phyloP scores from a whole-genome alignment of 345 rosid species.

The Hirschfeldia incana region DNA sequence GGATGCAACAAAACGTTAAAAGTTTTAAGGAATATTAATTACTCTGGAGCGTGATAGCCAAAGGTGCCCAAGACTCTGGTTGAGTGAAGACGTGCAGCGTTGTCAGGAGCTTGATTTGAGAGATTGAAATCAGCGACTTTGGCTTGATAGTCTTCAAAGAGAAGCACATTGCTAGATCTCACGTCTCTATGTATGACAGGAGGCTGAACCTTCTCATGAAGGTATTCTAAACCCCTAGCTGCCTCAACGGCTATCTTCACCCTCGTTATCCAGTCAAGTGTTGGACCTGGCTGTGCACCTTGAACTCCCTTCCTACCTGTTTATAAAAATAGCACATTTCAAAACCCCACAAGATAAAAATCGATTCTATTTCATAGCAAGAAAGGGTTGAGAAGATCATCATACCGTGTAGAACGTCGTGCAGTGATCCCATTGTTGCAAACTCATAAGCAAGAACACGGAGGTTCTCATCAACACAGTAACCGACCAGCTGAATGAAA shows the following conservation, averaged over 20 bases:
- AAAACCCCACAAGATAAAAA: not conserved
- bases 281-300: constrained; percentile 99
- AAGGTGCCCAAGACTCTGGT: constrained; percentile 98
- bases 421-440: constrained; percentile 93
- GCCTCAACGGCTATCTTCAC: constrained; percentile 95
- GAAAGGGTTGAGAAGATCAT: not conserved
- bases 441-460: constrained; percentile 86
- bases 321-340: not conserved
- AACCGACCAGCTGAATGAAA: constrained; percentile 72
- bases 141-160: constrained; percentile 92
- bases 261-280: constrained; percentile 93
- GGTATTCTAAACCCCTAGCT: constrained; percentile 91
- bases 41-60: constrained; percentile 99
- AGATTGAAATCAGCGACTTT: constrained; percentile 96
- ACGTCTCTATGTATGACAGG: constrained; percentile 90
- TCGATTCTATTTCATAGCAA: not conserved
- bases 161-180: constrained; percentile 95
- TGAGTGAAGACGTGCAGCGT: constrained; percentile 99
- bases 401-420: constrained; percentile 80
- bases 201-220: constrained; percentile 92
- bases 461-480: constrained; percentile 75
- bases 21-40: constrained; percentile 40
- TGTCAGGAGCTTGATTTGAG: constrained; percentile 98
- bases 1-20: constrained; percentile 6
- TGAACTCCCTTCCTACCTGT: constrained; percentile 99